Conservation (phyloP, 805 yeast genomes). For the Pichia californica region DNA sequence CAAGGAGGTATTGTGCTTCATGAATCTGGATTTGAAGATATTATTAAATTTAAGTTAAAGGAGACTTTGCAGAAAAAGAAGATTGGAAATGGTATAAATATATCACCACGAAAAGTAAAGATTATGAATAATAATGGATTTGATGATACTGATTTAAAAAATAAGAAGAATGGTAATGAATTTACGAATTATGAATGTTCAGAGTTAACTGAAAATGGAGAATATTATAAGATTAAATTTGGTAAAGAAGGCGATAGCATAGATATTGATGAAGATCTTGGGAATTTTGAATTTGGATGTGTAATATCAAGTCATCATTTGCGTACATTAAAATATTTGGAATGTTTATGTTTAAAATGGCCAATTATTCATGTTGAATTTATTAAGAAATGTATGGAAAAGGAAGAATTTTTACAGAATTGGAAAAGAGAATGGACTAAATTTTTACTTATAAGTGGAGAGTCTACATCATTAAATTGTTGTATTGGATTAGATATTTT, state of each 20-base stretch:
- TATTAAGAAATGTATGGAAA: slow-evolving; percentile 42
- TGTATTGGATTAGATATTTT: slow-evolving; percentile 42
- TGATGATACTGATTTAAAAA: background rate
- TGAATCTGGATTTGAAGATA: slow-evolving; percentile 10
- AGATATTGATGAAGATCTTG: slow-evolving; percentile 1
- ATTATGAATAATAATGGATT: too few relatives aligned
- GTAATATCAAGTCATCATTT: slow-evolving; percentile 51
- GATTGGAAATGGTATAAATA: background rate
- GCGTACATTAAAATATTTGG: slow-evolving; percentile 71
- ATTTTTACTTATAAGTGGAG: slow-evolving; percentile 70
- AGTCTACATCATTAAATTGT: slow-evolving; percentile 35
- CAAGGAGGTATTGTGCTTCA: slow-evolving; percentile 12
- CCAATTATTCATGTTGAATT: slow-evolving; percentile 64
- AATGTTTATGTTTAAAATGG: slow-evolving; percentile 78
- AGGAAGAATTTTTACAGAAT: slow-evolving; percentile 7
- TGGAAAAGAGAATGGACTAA: slow-evolving; percentile 38
- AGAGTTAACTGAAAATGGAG: slow-evolving; percentile 1
- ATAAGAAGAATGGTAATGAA: slow-evolving; percentile 4
- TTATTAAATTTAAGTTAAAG: slow-evolving; percentile 2
- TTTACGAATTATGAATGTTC: slow-evolving; percentile 11
- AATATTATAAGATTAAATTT: background rate
- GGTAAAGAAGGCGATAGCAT: background rate
- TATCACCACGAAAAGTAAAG: slow-evolving; percentile 4
- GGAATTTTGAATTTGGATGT: slow-evolving; percentile 49
- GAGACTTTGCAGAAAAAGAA: background rate